A percentile compares a stretch with the other conserved stretches of the same genome.
These are phyloP conservation scores for Picochlorum sp. DNA, from an alignment of 139 green algal genomes.

Conservation along the genomic window DNA sequence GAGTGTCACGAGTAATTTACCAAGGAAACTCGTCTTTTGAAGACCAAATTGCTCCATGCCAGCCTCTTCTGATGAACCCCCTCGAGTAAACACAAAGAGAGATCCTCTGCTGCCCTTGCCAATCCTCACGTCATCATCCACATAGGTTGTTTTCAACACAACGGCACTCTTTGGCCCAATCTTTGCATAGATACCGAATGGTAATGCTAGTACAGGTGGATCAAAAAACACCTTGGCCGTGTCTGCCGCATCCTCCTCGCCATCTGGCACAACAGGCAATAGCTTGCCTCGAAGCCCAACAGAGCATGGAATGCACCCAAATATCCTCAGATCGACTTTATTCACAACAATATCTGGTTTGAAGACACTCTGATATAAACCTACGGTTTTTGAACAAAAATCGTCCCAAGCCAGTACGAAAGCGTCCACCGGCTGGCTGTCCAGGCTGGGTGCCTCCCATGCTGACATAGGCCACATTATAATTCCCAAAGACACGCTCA, in stretches of 20 bases:
- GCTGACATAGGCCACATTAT: conserved; percentile 44
- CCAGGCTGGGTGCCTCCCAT: conserved; percentile 32
- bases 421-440: conserved; percentile 53
- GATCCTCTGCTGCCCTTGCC: conserved; percentile 58
- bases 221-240: conserved; percentile 70
- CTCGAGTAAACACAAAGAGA: conserved; percentile 68
- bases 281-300: conserved; percentile 58
- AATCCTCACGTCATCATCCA: conserved; percentile 66
- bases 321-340: conserved; percentile 49
- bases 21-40: conserved; percentile 22
- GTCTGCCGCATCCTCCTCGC: conserved; percentile 27
- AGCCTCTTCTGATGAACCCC: conserved; percentile 37
- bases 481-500: conserved; percentile 67
- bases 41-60: conserved; percentile 50
- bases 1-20: conserved; percentile 4
- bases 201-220: conserved; percentile 43
- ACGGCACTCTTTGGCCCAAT: conserved; percentile 54
- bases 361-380: conserved; percentile 60
- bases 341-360: conserved; percentile 57
- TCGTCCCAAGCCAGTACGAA: conserved; percentile 46
- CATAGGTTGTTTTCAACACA: conserved; percentile 65
- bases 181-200: conserved; percentile 32
- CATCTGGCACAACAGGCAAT: conserved; percentile 25
- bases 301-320: conserved; percentile 48
- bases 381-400: conserved; percentile 52